Conservation (phyloP, 768 basidiomycete genomes). For the Naganishia vishniacii region DNA sequence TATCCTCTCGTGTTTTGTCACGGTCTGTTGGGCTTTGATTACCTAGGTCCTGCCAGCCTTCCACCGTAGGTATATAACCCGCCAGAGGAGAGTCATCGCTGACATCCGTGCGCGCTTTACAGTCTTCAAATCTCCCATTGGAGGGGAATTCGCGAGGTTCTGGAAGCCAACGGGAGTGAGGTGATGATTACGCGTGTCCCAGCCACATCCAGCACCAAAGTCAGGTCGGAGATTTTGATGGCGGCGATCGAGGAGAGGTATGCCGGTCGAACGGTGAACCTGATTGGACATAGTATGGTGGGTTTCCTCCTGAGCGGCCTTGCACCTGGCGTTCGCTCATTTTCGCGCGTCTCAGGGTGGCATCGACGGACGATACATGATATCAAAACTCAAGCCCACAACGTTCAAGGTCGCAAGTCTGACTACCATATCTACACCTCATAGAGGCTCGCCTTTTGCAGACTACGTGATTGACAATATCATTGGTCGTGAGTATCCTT, state of each 20-base stretch:
- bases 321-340: neutral
- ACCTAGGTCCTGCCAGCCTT: constrained; percentile 43
- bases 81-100: constrained; percentile 31
- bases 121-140: constrained; percentile 84
- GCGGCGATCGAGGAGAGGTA: constrained; percentile 71
- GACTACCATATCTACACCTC: constrained; percentile 92
- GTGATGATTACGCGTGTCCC: constrained; percentile 91
- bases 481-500: constrained; percentile 44
- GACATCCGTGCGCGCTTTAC: constrained; percentile 59
- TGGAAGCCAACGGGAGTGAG: constrained; percentile 80
- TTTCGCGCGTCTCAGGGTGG: constrained; percentile 61
- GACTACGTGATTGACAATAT: constrained; percentile 58
- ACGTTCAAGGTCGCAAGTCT: constrained; percentile 76
- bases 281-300: constrained; percentile 83
- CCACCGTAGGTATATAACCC: constrained; percentile 33
- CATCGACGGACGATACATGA: constrained; percentile 81
- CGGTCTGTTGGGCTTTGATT: constrained; percentile 61
- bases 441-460: constrained; percentile 87
- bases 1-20: constrained; percentile 93
- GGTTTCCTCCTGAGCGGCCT: constrained; percentile 31
- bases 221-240: constrained; percentile 85
- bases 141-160: constrained; percentile 90
- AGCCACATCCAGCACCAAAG: constrained; percentile 78
- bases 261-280: constrained; percentile 76
- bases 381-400: constrained; percentile 70